phyloP scores from a whole-genome alignment of 768 basidiomycete genomes.

The Zangia roseola region DNA sequence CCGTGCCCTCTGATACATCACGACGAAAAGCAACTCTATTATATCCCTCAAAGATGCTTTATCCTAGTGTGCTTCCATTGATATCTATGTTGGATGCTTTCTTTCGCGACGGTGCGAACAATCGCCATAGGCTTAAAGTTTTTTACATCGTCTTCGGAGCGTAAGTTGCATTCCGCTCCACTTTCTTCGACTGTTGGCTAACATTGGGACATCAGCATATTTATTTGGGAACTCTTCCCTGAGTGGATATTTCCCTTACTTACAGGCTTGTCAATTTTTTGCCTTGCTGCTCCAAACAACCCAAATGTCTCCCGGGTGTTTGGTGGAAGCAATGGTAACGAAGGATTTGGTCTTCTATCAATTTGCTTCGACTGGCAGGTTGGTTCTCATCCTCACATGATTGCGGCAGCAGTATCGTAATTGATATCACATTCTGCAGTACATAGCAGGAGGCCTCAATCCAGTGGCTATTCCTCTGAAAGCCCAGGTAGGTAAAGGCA shows the following conservation, averaged over 20 bases:
- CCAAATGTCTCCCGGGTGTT: slow-evolving; percentile 54
- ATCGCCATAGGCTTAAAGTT: slow-evolving; percentile 39
- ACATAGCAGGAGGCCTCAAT: slow-evolving; percentile 30
- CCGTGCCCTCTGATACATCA: neutral
- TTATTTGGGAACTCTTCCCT: slow-evolving; percentile 28
- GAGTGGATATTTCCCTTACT: slow-evolving; percentile 52
- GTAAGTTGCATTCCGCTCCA: slow-evolving; percentile 32
- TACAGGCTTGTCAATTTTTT: slow-evolving; percentile 61
- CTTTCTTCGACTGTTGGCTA: neutral
- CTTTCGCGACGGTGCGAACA: slow-evolving; percentile 40
- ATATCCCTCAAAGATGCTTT: slow-evolving; percentile 46
- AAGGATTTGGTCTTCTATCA: slow-evolving; percentile 59
- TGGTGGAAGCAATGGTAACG: slow-evolving; percentile 61
- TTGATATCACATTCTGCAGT: slow-evolving; percentile 11
- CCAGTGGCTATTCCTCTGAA: slow-evolving; percentile 54
- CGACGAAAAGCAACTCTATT: slow-evolving; percentile 28
- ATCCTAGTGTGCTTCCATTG: slow-evolving; percentile 32
- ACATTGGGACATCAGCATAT: slow-evolving; percentile 30
- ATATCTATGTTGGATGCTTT: slow-evolving; percentile 33
- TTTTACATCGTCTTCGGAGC: slow-evolving; percentile 21
- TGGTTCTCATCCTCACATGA: slow-evolving; percentile 28
- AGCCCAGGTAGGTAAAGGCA: slow-evolving; percentile 36
- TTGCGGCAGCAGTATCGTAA: neutral
- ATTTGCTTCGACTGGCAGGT: slow-evolving; percentile 62
- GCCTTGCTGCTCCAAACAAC: slow-evolving; percentile 51